Evolutionary conservation across 805 yeast species (phyloP).

Genomic region (Yarrowia divulgata): DNA sequence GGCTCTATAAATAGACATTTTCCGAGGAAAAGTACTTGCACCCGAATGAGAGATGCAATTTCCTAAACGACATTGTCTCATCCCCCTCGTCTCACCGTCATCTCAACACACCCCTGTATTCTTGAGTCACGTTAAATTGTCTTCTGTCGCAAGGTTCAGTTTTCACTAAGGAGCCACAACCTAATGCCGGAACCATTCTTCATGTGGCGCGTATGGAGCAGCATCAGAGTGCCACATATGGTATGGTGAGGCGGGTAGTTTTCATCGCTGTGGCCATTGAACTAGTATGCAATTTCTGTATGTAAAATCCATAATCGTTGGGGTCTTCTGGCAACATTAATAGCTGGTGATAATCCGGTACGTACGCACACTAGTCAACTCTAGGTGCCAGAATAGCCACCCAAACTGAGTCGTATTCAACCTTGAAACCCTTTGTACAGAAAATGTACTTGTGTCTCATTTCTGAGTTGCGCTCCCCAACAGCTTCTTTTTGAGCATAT

Average conservation of each 20-base stretch:
- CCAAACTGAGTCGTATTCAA: neutral
- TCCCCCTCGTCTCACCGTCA: neutral
- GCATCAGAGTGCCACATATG: neutral
- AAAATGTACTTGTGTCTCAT: neutral
- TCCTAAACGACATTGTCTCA: neutral
- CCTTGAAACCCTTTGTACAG: too few relatives aligned
- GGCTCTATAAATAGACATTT: neutral
- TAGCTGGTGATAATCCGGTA: too few relatives aligned
- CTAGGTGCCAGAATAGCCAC: too few relatives aligned
- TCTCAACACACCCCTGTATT: neutral
- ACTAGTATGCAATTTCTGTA: too few relatives aligned
- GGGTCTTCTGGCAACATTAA: too few relatives aligned
- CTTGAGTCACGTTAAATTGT: constrained; percentile 3
- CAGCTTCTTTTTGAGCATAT: neutral
- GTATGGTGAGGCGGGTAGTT: neutral
- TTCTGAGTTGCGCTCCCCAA: neutral
- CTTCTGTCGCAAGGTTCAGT: constrained; percentile 7
- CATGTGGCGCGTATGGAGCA: neutral
- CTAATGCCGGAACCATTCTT: neutral
- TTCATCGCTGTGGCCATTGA: too few relatives aligned
- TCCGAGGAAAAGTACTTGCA: too few relatives aligned
- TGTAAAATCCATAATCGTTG: too few relatives aligned
- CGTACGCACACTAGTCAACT: too few relatives aligned
- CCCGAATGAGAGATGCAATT: too few relatives aligned
- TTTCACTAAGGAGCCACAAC: constrained; percentile 2